Evolutionary conservation across 202 grass and related monocot species (phyloP).

Genomic region (Digitaria exilis): DNA sequence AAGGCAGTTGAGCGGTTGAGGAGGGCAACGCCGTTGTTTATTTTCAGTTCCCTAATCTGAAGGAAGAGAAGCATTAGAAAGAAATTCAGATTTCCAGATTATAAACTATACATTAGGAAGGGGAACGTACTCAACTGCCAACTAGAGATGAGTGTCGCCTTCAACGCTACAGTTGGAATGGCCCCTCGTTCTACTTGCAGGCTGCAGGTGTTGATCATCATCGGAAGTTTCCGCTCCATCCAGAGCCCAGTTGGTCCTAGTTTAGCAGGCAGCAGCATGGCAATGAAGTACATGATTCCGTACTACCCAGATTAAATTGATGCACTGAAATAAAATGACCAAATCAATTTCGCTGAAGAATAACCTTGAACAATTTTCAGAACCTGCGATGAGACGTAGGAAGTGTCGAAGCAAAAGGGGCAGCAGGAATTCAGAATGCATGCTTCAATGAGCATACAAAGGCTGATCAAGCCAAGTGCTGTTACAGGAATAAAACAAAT

Average conservation of each 20-base stretch:
- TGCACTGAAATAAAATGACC: background rate
- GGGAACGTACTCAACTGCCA: background rate
- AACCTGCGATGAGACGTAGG: background rate
- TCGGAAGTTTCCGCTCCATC: conserved; percentile 14
- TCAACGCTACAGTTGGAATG: background rate
- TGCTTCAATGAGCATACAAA: background rate
- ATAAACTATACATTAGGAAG: background rate
- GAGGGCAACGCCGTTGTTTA: background rate
- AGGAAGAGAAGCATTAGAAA: background rate
- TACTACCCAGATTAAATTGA: background rate
- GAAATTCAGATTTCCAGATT: background rate
- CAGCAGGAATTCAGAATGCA: background rate
- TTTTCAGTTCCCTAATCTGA: background rate
- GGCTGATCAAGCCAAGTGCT: background rate
- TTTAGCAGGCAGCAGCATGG: background rate
- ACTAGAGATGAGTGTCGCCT: conserved; percentile 6
- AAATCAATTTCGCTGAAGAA: background rate
- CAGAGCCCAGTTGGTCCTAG: conserved; percentile 19
- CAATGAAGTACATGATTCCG: background rate
- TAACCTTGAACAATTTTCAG: background rate
- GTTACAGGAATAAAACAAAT: no score
- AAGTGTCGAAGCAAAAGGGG: conserved; percentile 9
- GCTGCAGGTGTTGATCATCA: conserved; percentile 7
- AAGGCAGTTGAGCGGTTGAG: conserved; percentile 39
- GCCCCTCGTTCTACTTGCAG: conserved; percentile 11